A percentile compares a stretch with the other conserved stretches of the same genome.
These are phyloP conservation scores for Allium fistulosum DNA, from an alignment of 106 monocot genomes.

Conservation along the genomic window DNA sequence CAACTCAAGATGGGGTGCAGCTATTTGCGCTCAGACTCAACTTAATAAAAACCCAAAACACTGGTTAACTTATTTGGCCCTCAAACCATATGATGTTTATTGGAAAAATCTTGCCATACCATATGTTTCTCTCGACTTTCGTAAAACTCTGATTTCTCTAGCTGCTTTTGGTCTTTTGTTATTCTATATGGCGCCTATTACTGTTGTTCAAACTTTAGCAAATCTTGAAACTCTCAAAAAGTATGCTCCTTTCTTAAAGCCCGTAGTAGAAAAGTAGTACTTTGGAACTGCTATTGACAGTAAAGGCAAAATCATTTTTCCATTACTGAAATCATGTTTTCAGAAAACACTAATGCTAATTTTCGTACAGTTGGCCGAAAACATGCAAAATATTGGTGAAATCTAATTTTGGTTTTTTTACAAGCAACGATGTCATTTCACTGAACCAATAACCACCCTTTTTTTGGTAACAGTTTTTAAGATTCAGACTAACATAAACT, in stretches of 20 bases:
- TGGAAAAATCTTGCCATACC: constrained; percentile 92
- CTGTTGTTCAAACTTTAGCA: constrained; percentile 87
- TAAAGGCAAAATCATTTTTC: no score
- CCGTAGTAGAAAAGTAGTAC: constrained; percentile 65
- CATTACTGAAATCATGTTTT: no score
- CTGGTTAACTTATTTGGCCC: constrained; percentile 94
- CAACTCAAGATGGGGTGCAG: constrained; percentile 91
- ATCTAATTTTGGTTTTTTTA: no score
- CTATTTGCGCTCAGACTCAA: constrained; percentile 90
- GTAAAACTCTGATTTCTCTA: constrained; percentile 57
- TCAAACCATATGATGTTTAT: constrained; percentile 81
- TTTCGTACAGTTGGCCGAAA: no score
- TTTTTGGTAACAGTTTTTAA: no score
- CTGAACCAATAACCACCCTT: no score
- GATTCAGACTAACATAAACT: no score
- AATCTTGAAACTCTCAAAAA: constrained; percentile 91
- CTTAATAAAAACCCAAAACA: constrained; percentile 80
- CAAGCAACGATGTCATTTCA: no score
- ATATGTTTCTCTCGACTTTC: constrained; percentile 67
- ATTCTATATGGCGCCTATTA: constrained; percentile 93
- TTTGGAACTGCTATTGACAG: no score
- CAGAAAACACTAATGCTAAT: no score
- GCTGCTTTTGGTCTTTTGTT: constrained; percentile 60
- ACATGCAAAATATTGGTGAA: no score
- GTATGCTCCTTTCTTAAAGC: constrained; percentile 76